Evolutionary conservation across 805 yeast genomes (phyloP), one percentile per base, ranked within the genome.

Genomic region (Saturnispora diversa): DNA sequence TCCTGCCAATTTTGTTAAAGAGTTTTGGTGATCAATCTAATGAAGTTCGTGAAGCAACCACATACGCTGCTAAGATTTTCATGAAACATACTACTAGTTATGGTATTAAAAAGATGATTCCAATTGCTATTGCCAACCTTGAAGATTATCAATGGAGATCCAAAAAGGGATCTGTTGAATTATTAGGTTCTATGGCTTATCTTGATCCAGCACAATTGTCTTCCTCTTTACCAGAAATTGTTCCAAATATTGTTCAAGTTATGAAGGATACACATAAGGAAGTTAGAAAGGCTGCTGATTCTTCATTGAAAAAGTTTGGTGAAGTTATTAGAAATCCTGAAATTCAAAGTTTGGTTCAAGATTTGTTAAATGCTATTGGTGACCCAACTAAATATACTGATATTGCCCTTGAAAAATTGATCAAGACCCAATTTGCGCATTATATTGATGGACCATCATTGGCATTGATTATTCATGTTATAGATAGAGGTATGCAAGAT

Each of bases 251-350:
- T 63, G 98, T 90, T 42, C 88, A 92, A 48, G 95, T 88, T 20
- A 68, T 92, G 55, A 87, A 84, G 54, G 98, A 92, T 54, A 77
- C 97, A 0, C 99, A 92, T 62, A 90, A 90, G 56, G 98, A 92
- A 56, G 98, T 92, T 16, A 74, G 99, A 46, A 85, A 84, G 50
- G 94, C 98, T 1, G 98, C 97, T 2, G 95, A 85, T 56, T 77
- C 74, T 50, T 74, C 96, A 2, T 69, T 92, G 62, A 83, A 85
- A 56, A 71, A 87, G 54, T 92, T 92, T 56, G 98, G 98, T 55
- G 97, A 90, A 47, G 98, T 92, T 45, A 92, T 92, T 49, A 74
- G 95, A 60, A 92, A 92, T 58, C 98, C 98, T 0, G 99, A 92
- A 61, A 92, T 92, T 56, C 95, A 87, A 62, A 71, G 69, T n/a